Evolutionary conservation across 140 eudicot genomes (phyloP).

Genomic region (Erigeron philadelphicus): DNA sequence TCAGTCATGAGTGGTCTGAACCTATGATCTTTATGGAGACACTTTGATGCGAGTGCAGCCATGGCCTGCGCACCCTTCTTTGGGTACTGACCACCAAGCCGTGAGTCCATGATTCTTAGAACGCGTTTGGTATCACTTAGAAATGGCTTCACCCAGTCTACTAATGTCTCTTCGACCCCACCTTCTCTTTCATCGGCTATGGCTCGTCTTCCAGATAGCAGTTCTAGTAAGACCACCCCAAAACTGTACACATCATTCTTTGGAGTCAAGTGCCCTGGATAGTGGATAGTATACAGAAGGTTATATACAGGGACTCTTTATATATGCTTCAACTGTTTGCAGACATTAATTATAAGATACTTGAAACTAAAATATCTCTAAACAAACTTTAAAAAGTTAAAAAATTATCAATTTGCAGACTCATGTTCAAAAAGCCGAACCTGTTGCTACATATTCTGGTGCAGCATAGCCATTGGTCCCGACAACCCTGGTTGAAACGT

Average conservation of each 20-base stretch:
- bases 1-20: constrained; percentile 57
- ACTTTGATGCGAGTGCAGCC: constrained; percentile 50
- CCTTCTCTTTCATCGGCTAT: constrained; percentile 52
- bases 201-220: constrained; percentile 68
- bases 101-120: constrained; percentile 68
- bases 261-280: constrained; percentile 58
- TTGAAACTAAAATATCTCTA: too few species aligned
- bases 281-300: constrained; percentile 1
- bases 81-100: constrained; percentile 70
- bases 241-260: constrained; percentile 73
- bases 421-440: neutral
- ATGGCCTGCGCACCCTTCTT: constrained; percentile 57
- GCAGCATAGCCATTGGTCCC: constrained; percentile 88
- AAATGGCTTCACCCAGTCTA: constrained; percentile 74
- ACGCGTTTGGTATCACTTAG: constrained; percentile 49
- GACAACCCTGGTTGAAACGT: constrained; percentile 74
- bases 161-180: constrained; percentile 60
- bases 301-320: neutral
- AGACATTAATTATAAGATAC: neutral
- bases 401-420: too few species aligned
- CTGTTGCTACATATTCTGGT: constrained; percentile 77
- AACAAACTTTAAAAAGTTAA: too few species aligned
- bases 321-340: neutral
- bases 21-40: constrained; percentile 61
- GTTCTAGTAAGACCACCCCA: constrained; percentile 62